These are phyloP conservation scores for Zygosaccharomyces pseudorouxii DNA, from an alignment of 805 yeast genomes.

Conservation along the genomic window DNA sequence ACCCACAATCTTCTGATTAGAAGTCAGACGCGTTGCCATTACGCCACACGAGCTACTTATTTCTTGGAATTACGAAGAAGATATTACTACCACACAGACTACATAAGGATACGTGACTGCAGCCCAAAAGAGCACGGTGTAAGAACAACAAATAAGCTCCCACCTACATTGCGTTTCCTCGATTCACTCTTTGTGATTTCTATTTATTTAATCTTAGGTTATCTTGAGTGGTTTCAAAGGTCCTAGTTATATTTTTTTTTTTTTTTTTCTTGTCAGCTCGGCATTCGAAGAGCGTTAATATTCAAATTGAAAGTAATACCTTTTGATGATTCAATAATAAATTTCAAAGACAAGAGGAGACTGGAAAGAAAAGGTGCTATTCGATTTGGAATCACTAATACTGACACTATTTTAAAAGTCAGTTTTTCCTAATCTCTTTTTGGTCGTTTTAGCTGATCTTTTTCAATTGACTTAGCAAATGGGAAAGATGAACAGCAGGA, in stretches of 20 bases:
- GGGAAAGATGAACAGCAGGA: constrained; percentile 10
- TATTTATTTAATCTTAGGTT: too few relatives aligned
- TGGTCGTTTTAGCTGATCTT: background rate
- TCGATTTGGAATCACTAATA: background rate
- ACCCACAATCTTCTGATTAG: constrained; percentile 54
- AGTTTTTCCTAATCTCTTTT: too few relatives aligned
- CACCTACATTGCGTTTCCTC: too few relatives aligned
- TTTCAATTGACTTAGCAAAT: background rate
- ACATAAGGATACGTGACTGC: too few relatives aligned
- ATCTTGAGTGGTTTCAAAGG: too few relatives aligned
- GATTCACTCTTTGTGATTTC: too few relatives aligned
- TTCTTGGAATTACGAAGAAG: background rate
- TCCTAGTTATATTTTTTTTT: too few relatives aligned
- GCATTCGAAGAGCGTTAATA: background rate
- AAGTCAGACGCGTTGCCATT: constrained; percentile 56
- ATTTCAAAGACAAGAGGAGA: background rate
- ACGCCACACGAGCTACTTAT: constrained; percentile 46
- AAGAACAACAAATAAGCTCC: too few relatives aligned
- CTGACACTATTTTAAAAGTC: background rate
- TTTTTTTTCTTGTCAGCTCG: background rate
- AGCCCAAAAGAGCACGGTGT: too few relatives aligned
- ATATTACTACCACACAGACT: too few relatives aligned
- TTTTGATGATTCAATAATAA: background rate
- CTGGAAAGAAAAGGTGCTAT: background rate
- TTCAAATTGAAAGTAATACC: background rate